Evolutionary conservation across 805 yeast species (phyloP).

Genomic region (Myxozyma monticola): DNA sequence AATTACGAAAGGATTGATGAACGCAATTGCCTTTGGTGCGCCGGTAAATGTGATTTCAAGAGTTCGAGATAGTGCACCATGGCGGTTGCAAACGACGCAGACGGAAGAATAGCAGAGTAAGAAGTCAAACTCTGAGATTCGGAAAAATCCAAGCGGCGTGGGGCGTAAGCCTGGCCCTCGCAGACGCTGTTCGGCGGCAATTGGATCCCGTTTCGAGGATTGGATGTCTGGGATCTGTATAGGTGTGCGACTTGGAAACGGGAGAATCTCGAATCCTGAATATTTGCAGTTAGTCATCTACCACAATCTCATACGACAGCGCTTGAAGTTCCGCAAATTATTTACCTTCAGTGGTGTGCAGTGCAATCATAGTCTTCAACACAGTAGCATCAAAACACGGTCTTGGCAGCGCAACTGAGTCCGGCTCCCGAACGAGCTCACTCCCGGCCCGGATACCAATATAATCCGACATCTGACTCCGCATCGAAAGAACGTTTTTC

Average conservation of each 20-base stretch:
- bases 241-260: slow-evolving; percentile 40
- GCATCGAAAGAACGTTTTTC: neutral
- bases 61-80: slow-evolving; percentile 43
- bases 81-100: slow-evolving; percentile 63
- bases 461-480: slow-evolving; percentile 7
- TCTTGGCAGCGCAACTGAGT: slow-evolving; percentile 52
- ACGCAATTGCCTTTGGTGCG: slow-evolving; percentile 40
- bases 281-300: neutral
- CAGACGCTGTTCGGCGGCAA: neutral
- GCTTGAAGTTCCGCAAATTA: no score
- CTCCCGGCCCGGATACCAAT: slow-evolving; percentile 1
- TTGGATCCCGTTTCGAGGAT: neutral
- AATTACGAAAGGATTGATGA: slow-evolving; percentile 51
- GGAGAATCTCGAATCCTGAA: slow-evolving; percentile 53
- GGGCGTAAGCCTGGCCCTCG: slow-evolving; percentile 10
- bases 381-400: slow-evolving; percentile 63
- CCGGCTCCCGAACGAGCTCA: slow-evolving; percentile 47
- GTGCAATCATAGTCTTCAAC: slow-evolving; percentile 64
- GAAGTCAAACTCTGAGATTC: slow-evolving; percentile 54
- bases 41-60: slow-evolving; percentile 46
- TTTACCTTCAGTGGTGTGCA: slow-evolving; percentile 61
- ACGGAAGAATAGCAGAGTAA: slow-evolving; percentile 69
- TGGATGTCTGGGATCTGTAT: slow-evolving; percentile 1
- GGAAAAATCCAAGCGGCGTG: slow-evolving; percentile 63
- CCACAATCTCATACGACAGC: neutral